Base-by-base conservation (phyloP, 202 grass and related monocot species). In the Brachypodium distachyon region DNA sequence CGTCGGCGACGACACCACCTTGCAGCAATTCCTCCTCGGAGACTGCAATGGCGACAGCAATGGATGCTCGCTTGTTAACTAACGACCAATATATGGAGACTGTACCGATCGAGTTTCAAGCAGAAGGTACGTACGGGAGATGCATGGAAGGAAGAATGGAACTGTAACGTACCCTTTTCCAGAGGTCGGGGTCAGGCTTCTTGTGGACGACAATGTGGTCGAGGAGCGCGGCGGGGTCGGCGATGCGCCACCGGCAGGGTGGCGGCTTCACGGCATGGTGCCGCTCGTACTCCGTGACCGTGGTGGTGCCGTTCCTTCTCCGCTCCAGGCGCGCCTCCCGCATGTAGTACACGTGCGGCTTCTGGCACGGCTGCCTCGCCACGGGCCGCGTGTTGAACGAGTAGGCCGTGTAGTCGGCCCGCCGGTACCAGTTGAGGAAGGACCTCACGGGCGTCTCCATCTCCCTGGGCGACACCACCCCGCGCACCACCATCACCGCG, bases 11-110 rank as follows among this genome's bases (percentile, higher is more conserved):
- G 73, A 86, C 59, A 92, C 2, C 79, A 98, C 95, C 61, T 73
- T 85, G 84, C 95, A 98, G 87, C 95, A 98, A 79, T 98, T 92
- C 80, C 95, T 94, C 82, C 95, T 77, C 27, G 95, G 95, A 18
- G 95, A 87, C 95, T 98, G 80, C 81, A 70, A 42, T 66, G 6
- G 21, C 23, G 49, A 19, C 49, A 52, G 49, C 49, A 52, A 52
- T 52, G 9, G 29, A 23, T n/a, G n/a, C n/a, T n/a, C n/a, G n/a
- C 34, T 18, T 1, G 40, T 27, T 16, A 10, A 44, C 28, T 9
- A 43, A 42, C 22, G 33, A 39, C 10, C 34, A 4, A n/a, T n/a
- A n/a, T 19, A 0, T 52, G 49, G 10, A 55, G 22, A 54, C 9
- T 10, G 22, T 27, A 27, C n/a, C n/a, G n/a, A 26, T 59, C 6